Conservation (phyloP, 2,329 filamentous ascomycete species). For the Pezicula radicicola region DNA sequence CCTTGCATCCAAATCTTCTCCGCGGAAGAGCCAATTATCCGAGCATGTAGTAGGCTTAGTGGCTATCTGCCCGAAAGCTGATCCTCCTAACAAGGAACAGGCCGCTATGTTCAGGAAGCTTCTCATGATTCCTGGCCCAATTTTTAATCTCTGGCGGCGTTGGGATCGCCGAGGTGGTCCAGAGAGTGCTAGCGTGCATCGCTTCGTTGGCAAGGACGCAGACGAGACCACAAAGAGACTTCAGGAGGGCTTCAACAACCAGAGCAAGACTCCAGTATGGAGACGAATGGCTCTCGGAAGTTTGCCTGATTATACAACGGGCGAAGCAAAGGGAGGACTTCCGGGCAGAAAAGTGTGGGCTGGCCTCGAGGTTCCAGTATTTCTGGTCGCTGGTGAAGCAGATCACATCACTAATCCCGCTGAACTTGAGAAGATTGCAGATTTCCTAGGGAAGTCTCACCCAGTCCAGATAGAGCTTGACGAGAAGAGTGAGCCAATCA, state of each 20-base stretch:
- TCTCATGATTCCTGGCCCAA: conserved; percentile 63
- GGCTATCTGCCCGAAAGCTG: conserved; percentile 75
- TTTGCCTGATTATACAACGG: conserved; percentile 57
- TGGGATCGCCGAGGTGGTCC: conserved; percentile 79
- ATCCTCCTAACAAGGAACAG: conserved; percentile 54
- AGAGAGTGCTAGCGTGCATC: conserved; percentile 72
- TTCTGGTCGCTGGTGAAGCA: conserved; percentile 73
- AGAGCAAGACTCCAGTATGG: conserved; percentile 81
- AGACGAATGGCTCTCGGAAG: conserved; percentile 75
- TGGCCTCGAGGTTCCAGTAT: conserved; percentile 68
- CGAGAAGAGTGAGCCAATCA: conserved; percentile 34
- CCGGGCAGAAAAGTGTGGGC: conserved; percentile 71
- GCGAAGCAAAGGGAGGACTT: conserved; percentile 57
- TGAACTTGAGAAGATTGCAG: conserved; percentile 66
- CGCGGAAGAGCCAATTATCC: conserved; percentile 49
- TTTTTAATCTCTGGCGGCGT: conserved; percentile 74
- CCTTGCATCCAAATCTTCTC: conserved; percentile 54
- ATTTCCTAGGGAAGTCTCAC: conserved; percentile 31
- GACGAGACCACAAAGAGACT: conserved; percentile 64
- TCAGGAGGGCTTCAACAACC: conserved; percentile 74
- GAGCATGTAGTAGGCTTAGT: conserved; percentile 72
- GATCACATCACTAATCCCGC: conserved; percentile 73
- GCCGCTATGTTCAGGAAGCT: conserved; percentile 50
- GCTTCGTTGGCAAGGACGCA: conserved; percentile 69
- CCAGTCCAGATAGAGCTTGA: conserved; percentile 19